These are phyloP conservation scores for Pholiota molesta DNA, from an alignment of 768 basidiomycete species.

Conservation along the genomic window DNA sequence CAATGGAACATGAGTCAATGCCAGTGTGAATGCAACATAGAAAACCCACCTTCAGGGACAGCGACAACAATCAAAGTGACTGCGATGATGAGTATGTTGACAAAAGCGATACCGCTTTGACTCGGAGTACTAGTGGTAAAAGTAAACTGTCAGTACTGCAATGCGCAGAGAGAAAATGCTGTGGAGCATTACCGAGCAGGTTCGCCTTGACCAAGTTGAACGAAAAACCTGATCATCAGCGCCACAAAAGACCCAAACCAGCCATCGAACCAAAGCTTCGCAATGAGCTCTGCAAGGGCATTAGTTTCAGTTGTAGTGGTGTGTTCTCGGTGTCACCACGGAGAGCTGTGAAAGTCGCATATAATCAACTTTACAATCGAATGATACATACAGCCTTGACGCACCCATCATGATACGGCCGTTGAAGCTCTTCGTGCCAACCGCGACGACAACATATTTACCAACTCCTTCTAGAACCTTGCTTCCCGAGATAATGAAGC, in stretches of 20 bases:
- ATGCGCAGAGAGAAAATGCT: not conserved
- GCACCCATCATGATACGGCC: conserved; percentile 97
- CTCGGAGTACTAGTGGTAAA: conserved; percentile 55
- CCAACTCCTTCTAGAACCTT: conserved; percentile 97
- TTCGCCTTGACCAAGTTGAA: conserved; percentile 68
- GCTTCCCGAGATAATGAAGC: conserved; percentile 88
- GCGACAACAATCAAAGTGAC: conserved; percentile 74
- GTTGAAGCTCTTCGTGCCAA: conserved; percentile 92
- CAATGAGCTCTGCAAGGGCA: conserved; percentile 91
- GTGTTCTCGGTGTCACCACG: conserved; percentile 88
- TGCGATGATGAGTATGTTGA: conserved; percentile 91
- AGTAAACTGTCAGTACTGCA: not conserved
- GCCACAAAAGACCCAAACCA: conserved; percentile 81
- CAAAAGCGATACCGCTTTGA: conserved; percentile 87
- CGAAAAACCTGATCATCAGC: conserved; percentile 94
- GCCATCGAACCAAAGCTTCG: conserved; percentile 85
- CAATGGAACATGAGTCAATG: not conserved
- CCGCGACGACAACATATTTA: conserved; percentile 88
- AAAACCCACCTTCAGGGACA: conserved; percentile 46
- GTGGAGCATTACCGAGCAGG: conserved; percentile 55
- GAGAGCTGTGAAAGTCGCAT: conserved; percentile 55
- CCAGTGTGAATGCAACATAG: not conserved
- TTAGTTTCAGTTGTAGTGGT: conserved; percentile 95
- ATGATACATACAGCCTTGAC: conserved; percentile 27
- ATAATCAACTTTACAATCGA: conserved; percentile 6